Conservation (phyloP, 2,329 filamentous ascomycete species). For the Ophiosphaerella korrae region DNA sequence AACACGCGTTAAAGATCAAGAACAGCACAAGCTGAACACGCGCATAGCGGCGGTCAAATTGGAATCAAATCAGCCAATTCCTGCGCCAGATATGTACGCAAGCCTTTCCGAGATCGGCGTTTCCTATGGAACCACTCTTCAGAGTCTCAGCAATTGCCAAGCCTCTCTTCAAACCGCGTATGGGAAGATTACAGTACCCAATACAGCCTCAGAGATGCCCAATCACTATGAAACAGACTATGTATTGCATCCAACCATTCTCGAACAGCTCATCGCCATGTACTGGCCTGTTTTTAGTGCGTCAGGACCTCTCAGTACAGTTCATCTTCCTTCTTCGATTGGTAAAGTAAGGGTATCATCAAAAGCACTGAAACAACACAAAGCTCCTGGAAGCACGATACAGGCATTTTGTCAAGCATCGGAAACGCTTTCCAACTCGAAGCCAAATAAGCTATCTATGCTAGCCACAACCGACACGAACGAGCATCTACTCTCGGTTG, state of each 20-base stretch:
- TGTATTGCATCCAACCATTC: conserved; percentile 31
- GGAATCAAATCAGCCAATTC: conserved; percentile 21
- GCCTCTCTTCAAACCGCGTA: conserved; percentile 43
- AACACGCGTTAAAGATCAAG: neutral
- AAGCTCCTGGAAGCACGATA: conserved; percentile 8
- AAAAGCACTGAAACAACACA: conserved; percentile 8
- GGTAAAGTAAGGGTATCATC: conserved; percentile 26
- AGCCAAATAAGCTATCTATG: conserved; percentile 28
- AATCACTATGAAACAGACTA: conserved; percentile 30
- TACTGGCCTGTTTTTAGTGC: conserved; percentile 35
- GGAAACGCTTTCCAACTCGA: conserved; percentile 6
- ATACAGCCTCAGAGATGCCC: conserved; percentile 34
- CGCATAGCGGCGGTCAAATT: conserved; percentile 5
- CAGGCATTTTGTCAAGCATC: conserved; percentile 21
- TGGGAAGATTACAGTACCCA: conserved; percentile 19
- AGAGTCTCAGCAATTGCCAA: conserved; percentile 55
- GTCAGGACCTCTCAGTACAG: conserved; percentile 11
- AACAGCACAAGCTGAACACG: conserved; percentile 18
- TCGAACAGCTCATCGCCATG: conserved; percentile 34
- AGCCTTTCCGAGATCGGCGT: conserved; percentile 55
- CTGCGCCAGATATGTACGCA: conserved; percentile 51
- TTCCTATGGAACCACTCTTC: conserved; percentile 59
- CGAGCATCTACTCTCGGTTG: conserved; percentile 24
- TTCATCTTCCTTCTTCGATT: conserved; percentile 32
- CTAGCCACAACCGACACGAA: conserved; percentile 20